A percentile compares a stretch with the other conserved stretches of the same genome.
Conservation (phyloP, 2,329 filamentous ascomycete species). For the Cercospora zeina region DNA sequence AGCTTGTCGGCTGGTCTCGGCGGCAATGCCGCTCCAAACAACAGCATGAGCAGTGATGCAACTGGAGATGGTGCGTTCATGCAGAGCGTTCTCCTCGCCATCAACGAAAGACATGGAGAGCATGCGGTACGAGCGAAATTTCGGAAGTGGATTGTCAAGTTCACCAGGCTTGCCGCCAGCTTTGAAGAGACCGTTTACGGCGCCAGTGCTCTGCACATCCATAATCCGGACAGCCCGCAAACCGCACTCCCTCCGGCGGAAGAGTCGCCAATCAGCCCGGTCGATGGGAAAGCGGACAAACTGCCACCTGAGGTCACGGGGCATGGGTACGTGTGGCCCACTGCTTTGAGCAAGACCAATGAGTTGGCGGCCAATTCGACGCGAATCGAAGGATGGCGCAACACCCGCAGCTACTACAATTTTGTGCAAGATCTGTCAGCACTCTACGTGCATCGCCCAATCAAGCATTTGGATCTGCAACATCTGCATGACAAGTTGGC, state of each 20-base stretch:
- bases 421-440: constrained; percentile 63
- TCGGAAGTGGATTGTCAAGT: constrained; percentile 91
- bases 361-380: constrained; percentile 91
- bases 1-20: constrained; percentile 42
- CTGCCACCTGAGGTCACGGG: constrained; percentile 51
- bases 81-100: constrained; percentile 78
- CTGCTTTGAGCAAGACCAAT: constrained; percentile 74
- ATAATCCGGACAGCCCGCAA: constrained; percentile 42
- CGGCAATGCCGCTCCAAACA: constrained; percentile 35
- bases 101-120: constrained; percentile 82
- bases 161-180: constrained; percentile 85
- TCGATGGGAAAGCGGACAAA: constrained; percentile 19
- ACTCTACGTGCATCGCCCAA: constrained; percentile 50
- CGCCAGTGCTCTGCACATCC: constrained; percentile 80
- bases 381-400: constrained; percentile 94
- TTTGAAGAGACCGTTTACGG: constrained; percentile 97
- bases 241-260: constrained; percentile 19
- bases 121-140: constrained; percentile 88
- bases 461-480: constrained; percentile 81
- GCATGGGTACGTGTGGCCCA: constrained; percentile 93
- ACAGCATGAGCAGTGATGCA: constrained; percentile 56
- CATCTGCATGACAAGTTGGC: constrained; percentile 91
- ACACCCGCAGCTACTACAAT: constrained; percentile 90
- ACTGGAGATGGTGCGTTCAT: constrained; percentile 91
- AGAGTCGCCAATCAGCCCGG: constrained; percentile 23